These are phyloP conservation scores for Acer negundo DNA, from an alignment of 345 rosid species.

Conservation along the genomic window DNA sequence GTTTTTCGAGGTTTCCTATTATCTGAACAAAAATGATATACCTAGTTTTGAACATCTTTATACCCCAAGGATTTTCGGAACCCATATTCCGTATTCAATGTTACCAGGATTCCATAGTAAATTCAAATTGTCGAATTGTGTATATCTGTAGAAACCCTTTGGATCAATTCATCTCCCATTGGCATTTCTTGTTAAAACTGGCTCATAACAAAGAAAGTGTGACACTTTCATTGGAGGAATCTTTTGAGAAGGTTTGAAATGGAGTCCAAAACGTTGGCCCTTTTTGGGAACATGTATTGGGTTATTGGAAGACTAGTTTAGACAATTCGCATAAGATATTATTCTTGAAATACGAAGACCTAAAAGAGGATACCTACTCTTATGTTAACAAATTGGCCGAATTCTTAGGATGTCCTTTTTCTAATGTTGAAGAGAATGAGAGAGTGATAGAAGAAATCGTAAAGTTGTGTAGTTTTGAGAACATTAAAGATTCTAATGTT, in stretches of 20 bases:
- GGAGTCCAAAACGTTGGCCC: slow-evolving; percentile 27
- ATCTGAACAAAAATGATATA: not conserved
- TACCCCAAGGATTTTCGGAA: slow-evolving; percentile 14
- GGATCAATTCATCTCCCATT: slow-evolving; percentile 27
- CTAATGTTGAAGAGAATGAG: slow-evolving; percentile 21
- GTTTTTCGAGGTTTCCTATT: not conserved
- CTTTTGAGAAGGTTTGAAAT: slow-evolving; percentile 30
- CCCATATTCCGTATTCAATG: slow-evolving; percentile 24
- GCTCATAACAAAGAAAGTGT: not conserved
- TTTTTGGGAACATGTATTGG: slow-evolving; percentile 29
- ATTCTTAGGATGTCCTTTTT: slow-evolving; percentile 38
- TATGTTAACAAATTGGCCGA: slow-evolving; percentile 30
- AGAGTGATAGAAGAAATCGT: slow-evolving; percentile 29
- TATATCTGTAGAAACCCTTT: slow-evolving; percentile 30
- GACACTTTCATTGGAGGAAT: slow-evolving; percentile 2
- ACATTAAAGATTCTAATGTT: slow-evolving; percentile 19
- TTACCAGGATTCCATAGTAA: slow-evolving; percentile 13
- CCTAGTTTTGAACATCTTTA: not conserved
- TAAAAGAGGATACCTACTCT: slow-evolving; percentile 12
- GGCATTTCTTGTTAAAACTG: slow-evolving; percentile 20
- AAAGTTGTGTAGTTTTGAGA: slow-evolving; percentile 42
- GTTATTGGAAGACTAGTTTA: slow-evolving; percentile 20
- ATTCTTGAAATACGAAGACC: slow-evolving; percentile 36
- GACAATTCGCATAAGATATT: slow-evolving; percentile 22
- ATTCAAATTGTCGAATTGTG: slow-evolving; percentile 24